phyloP scores from a whole-genome alignment of 2,329 filamentous ascomycete species.

The Didymella keratinophila region DNA sequence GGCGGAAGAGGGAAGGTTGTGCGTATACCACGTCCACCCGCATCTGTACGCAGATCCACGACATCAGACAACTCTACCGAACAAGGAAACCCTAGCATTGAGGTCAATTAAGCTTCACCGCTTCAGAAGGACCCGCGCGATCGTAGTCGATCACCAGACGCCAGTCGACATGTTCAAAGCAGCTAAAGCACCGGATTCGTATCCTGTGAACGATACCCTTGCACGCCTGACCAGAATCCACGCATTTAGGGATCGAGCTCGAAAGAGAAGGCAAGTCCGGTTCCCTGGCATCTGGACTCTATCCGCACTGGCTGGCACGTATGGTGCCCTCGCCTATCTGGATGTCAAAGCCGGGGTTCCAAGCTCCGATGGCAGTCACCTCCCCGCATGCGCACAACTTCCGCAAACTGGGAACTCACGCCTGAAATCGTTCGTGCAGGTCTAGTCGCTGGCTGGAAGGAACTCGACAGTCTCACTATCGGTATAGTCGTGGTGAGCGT shows the following conservation, averaged over 20 bases:
- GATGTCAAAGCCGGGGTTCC: slow-evolving; percentile 15
- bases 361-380: slow-evolving; percentile 5
- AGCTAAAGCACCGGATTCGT: background rate
- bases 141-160: background rate
- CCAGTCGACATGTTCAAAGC: background rate
- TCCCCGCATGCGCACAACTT: slow-evolving; percentile 9
- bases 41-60: background rate
- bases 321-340: slow-evolving; percentile 22
- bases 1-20: no score
- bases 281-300: slow-evolving; percentile 27
- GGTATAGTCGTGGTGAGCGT: slow-evolving; percentile 17
- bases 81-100: background rate
- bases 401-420: slow-evolving; percentile 26
- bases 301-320: slow-evolving; percentile 19
- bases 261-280: slow-evolving; percentile 17
- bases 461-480: slow-evolving; percentile 27
- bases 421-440: slow-evolving; percentile 21
- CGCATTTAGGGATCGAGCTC: background rate
- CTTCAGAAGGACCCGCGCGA: background rate
- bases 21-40: background rate
- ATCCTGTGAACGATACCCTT: background rate
- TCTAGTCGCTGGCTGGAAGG: slow-evolving; percentile 21
- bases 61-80: background rate
- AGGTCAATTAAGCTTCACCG: no score
- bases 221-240: no score